Evolutionary conservation across 306 rosid genomes (phyloP).

Genomic region (Sophora flavescens): DNA sequence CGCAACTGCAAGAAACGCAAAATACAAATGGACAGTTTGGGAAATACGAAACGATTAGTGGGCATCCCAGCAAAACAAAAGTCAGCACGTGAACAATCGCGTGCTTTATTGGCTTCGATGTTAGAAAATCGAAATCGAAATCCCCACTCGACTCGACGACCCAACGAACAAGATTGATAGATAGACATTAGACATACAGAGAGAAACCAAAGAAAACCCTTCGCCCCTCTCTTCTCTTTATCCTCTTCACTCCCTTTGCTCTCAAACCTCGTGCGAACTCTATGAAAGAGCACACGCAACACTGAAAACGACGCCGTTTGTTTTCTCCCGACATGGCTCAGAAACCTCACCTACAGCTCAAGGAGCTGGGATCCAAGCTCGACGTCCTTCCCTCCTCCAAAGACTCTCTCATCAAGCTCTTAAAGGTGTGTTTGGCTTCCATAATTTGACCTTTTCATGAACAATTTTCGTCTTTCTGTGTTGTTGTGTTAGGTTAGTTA

Average conservation of each 20-base stretch:
- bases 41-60: background rate
- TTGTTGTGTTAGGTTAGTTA: slow-evolving; percentile 41
- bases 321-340: slow-evolving; percentile 61
- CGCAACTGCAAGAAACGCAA: slow-evolving; percentile 1
- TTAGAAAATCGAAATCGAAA: slow-evolving; percentile 65
- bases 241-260: background rate
- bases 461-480: slow-evolving; percentile 17
- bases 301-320: slow-evolving; percentile 53
- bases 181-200: background rate
- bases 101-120: slow-evolving; percentile 51
- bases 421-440: slow-evolving; percentile 62
- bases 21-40: background rate
- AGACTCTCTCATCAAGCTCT: slow-evolving; percentile 68
- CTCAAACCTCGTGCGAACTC: background rate
- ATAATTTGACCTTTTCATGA: background rate
- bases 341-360: slow-evolving; percentile 78
- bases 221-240: background rate
- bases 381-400: slow-evolving; percentile 64
- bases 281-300: slow-evolving; percentile 51
- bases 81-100: slow-evolving; percentile 50
- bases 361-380: slow-evolving; percentile 96
- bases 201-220: slow-evolving; percentile 41
- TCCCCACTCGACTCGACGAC: background rate
- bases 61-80: slow-evolving; percentile 25
- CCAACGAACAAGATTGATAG: slow-evolving; percentile 12